Conservation (phyloP, 305 asterid species). For the Fraxinus sp. region DNA sequence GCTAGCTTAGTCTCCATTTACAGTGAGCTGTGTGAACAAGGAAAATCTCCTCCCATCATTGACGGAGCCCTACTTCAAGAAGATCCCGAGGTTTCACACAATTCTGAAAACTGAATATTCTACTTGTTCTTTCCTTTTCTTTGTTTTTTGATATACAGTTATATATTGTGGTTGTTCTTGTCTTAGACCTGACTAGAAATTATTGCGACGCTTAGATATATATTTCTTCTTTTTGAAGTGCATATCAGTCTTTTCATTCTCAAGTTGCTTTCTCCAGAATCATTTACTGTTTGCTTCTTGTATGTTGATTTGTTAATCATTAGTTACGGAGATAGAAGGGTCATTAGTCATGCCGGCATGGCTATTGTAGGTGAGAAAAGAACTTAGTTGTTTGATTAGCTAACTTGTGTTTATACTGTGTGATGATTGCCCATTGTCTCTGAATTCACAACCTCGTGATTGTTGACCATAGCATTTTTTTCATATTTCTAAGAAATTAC, state of each 20-base stretch:
- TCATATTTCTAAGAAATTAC: neutral
- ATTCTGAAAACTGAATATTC: conserved; percentile 16
- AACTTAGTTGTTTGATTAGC: neutral
- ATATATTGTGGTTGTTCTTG: neutral
- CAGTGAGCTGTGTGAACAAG: conserved; percentile 56
- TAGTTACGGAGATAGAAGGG: neutral
- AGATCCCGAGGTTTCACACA: conserved; percentile 67
- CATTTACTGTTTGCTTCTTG: neutral
- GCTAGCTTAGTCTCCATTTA: conserved; percentile 58
- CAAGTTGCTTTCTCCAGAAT: neutral
- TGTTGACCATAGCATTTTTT: neutral
- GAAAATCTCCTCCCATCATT: conserved; percentile 66
- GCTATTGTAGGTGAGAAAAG: neutral
- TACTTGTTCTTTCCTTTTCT: conserved; percentile 10
- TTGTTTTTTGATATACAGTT: conserved; percentile 7
- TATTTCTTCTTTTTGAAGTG: neutral
- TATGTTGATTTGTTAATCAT: neutral
- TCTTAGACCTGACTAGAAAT: conserved; percentile 15
- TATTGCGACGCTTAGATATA: neutral
- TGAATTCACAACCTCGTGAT: neutral
- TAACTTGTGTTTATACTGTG: neutral
- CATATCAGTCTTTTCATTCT: neutral
- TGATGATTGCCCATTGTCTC: neutral
- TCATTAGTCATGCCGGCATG: neutral
- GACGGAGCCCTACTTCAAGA: conserved; percentile 68